A percentile compares a stretch with the other conserved stretches of the same genome.
phyloP scores from a whole-genome alignment of 2,329 filamentous ascomycete genomes.

The Sarocladium strictum region DNA sequence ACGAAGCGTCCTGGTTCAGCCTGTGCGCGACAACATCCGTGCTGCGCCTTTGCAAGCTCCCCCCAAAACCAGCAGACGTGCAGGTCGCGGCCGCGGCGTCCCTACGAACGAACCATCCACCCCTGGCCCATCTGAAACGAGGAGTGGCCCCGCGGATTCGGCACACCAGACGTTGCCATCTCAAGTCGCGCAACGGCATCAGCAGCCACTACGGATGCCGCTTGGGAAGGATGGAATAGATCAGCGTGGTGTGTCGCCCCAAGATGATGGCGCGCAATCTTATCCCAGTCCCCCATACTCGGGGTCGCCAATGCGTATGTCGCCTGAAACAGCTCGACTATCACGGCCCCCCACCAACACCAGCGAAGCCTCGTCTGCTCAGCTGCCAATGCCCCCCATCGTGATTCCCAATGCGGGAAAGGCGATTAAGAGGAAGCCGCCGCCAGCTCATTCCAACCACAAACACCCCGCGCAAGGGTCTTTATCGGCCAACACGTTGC shows the following conservation, averaged over 20 bases:
- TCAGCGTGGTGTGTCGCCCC: neutral
- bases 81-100: neutral
- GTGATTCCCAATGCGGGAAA: constrained; percentile 24
- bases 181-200: constrained; percentile 19
- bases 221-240: neutral
- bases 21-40: constrained; percentile 54
- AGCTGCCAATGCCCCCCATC: constrained; percentile 14
- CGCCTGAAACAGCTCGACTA: constrained; percentile 15
- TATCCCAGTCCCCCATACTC: constrained; percentile 29
- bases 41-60: constrained; percentile 52
- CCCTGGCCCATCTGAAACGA: constrained; percentile 8
- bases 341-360: constrained; percentile 12
- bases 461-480: neutral
- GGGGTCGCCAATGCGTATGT: constrained; percentile 16
- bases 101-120: neutral
- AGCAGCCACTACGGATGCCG: constrained; percentile 26
- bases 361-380: constrained; percentile 2
- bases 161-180: neutral
- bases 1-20: constrained; percentile 55
- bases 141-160: neutral
- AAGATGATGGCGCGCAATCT: constrained; percentile 17
- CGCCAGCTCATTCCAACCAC: constrained; percentile 21
- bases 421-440: constrained; percentile 41
- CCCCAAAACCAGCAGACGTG: constrained; percentile 31
- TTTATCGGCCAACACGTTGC: neutral